A percentile compares a stretch with the other conserved stretches of the same genome.
Evolutionary conservation across 768 basidiomycete genomes (phyloP).

Genomic region (Leccinum sublutescens): DNA sequence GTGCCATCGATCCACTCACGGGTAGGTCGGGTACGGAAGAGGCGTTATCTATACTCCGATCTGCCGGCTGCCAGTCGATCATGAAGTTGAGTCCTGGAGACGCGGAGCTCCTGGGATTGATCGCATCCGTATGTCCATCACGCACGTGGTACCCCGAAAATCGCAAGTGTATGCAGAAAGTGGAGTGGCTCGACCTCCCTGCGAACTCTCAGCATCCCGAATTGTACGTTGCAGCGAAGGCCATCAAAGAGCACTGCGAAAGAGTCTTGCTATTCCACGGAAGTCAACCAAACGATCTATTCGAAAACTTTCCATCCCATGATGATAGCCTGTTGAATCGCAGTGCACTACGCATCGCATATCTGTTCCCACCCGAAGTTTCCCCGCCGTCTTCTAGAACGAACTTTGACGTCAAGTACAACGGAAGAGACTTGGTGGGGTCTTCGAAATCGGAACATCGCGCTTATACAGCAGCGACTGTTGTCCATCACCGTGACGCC

Average conservation of each 20-base stretch:
- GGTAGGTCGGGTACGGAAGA: constrained; percentile 43
- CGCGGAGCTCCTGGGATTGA: constrained; percentile 31
- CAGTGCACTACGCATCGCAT: constrained; percentile 13
- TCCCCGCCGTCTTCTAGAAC: background rate
- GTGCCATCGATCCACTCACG: constrained; percentile 44
- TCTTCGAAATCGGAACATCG: constrained; percentile 9
- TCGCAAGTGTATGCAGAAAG: constrained; percentile 39
- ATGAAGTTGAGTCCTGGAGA: constrained; percentile 33
- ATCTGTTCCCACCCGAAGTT: constrained; percentile 14
- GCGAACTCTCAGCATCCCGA: constrained; percentile 32
- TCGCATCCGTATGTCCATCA: constrained; percentile 35
- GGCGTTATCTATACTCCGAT: constrained; percentile 39
- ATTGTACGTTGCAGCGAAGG: constrained; percentile 22
- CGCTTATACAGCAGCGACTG: constrained; percentile 16
- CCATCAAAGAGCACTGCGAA: constrained; percentile 31
- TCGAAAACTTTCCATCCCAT: constrained; percentile 5
- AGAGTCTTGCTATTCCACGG: constrained; percentile 14
- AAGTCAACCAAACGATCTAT: background rate
- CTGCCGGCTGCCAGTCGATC: constrained; percentile 41
- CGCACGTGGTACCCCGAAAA: constrained; percentile 40
- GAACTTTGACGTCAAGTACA: constrained; percentile 10
- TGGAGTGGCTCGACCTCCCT: constrained; percentile 30
- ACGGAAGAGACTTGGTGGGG: constrained; percentile 8
- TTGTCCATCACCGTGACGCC: background rate
- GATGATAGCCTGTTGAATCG: constrained; percentile 18